Percentiles rank a stretch among this genome's conserved stretches.
Conservation (phyloP, 306 rosid genomes). For the Quercus berberidifolia region DNA sequence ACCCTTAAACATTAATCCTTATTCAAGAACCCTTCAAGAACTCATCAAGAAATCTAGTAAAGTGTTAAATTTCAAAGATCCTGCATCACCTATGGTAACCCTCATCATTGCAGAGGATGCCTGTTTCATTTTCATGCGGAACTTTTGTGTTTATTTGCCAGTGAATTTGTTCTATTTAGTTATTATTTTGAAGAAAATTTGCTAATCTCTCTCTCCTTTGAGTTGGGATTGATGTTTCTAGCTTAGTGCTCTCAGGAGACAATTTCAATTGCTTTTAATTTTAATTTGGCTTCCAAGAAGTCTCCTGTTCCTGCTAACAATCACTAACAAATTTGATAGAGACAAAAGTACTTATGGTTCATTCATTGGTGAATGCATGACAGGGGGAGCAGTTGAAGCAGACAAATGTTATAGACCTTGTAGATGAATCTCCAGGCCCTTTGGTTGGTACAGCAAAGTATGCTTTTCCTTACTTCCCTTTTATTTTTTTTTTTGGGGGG, state of each 20-base stretch:
- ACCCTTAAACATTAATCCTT: too few relatives aligned
- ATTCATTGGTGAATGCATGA: background rate
- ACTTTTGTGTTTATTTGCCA: background rate
- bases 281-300: background rate
- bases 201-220: background rate
- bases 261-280: background rate
- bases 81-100: background rate
- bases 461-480: conserved; percentile 14
- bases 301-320: background rate
- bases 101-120: background rate
- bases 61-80: too few relatives aligned
- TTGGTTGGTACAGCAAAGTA: conserved; percentile 29
- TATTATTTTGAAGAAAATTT: background rate
- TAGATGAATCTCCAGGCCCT: conserved; percentile 40
- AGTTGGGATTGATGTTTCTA: background rate
- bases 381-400: conserved; percentile 62
- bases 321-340: background rate
- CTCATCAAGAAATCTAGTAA: too few relatives aligned
- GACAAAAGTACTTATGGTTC: background rate
- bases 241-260: background rate
- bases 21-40: too few relatives aligned
- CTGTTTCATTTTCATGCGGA: background rate
- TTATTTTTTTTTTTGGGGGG: background rate
- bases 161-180: background rate
- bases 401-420: conserved; percentile 17